Evolutionary conservation across 2,329 filamentous ascomycete species (phyloP).

Genomic region (Hymenoscyphus albidus): DNA sequence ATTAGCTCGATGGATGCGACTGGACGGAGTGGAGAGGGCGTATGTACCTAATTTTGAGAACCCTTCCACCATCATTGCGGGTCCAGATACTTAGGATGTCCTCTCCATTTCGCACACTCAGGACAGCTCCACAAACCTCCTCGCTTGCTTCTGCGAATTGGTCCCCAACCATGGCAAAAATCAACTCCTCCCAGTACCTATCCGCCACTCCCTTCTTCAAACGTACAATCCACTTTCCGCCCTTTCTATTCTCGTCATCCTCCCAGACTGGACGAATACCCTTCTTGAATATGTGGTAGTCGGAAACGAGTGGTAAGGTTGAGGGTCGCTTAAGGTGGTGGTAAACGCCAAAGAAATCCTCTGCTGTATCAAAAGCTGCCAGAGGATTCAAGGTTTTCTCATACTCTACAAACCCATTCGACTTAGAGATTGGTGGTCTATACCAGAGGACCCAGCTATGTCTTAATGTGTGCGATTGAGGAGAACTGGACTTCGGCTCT

Average conservation of each 20-base stretch:
- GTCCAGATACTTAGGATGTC: slow-evolving; percentile 99
- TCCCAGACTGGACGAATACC: slow-evolving; percentile 98
- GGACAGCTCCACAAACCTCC: slow-evolving; percentile 89
- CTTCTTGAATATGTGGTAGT: slow-evolving; percentile 97
- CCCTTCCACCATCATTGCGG: slow-evolving; percentile 84
- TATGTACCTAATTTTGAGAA: slow-evolving; percentile 88
- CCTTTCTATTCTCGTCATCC: slow-evolving; percentile 92
- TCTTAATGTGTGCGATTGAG: slow-evolving; percentile 61
- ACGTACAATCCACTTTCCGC: slow-evolving; percentile 95
- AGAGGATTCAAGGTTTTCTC: slow-evolving; percentile 92
- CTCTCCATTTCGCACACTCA: slow-evolving; percentile 92
- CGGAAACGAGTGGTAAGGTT: slow-evolving; percentile 81
- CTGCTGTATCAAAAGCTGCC: slow-evolving; percentile 73
- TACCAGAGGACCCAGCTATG: slow-evolving; percentile 97
- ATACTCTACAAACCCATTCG: slow-evolving; percentile 79
- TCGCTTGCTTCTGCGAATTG: slow-evolving; percentile 90
- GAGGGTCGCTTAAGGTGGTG: slow-evolving; percentile 87
- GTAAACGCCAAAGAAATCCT: slow-evolving; percentile 91
- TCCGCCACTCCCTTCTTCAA: slow-evolving; percentile 97
- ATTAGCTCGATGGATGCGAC: slow-evolving; percentile 15
- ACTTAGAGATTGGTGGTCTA: slow-evolving; percentile 92
- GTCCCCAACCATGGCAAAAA: slow-evolving; percentile 87
- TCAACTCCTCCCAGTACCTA: slow-evolving; percentile 92
- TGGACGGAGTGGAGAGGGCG: slow-evolving; percentile 11
- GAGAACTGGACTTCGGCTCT: slow-evolving; percentile 42